Base-by-base conservation (phyloP, 306 rosid species). In the Vigna mungo region DNA sequence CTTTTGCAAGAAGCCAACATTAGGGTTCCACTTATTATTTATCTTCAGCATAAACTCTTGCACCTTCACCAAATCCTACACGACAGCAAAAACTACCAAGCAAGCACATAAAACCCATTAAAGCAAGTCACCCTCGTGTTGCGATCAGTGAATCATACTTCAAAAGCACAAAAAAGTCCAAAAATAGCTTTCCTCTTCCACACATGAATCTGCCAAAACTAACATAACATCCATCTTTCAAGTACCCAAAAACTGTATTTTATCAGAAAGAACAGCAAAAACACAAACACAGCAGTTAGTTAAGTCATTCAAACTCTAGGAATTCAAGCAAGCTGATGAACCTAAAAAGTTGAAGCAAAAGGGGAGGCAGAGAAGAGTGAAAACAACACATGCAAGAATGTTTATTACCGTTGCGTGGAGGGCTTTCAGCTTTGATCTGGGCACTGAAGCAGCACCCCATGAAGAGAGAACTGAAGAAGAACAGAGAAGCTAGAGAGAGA, bases 361-460 rank as follows among this genome's bases (percentile, higher is more conserved):
- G 1, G 64, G 47, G 17, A 11, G 55, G 39, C 20, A 73, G 6
- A 66, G 72, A 41, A 54, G 43, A 20, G 3, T 0, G 62, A 32
- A 44, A 43, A 48, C 51, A 77, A 49, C 8, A 64, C 56, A 75
- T 55, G 59, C 51, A 82, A 80, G 32, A 76, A 64, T 30, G 21
- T 13, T 44, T 17, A n/a, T 66, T 86, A 92, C 96, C 99, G 83
- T 89, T 76, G 2, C 80, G 90, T 62, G 85, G 87, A 83, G 97
- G 93, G 89, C 97, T 96, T 64, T 92, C 97, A 75, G 98, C 99
- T 83, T 96, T 96, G 84, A 96, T 86, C 71, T 86, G 87, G 13
- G 91, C 90, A 86, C 98, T 89, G 0, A 78, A 80, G 84, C 98
- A 92, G 60, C 97, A 91, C 81, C 99, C 99, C 99, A 96, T 96